A percentile compares a stretch with the other conserved stretches of the same genome.
Conservation (phyloP, 805 yeast genomes). For the Komagataella populi region DNA sequence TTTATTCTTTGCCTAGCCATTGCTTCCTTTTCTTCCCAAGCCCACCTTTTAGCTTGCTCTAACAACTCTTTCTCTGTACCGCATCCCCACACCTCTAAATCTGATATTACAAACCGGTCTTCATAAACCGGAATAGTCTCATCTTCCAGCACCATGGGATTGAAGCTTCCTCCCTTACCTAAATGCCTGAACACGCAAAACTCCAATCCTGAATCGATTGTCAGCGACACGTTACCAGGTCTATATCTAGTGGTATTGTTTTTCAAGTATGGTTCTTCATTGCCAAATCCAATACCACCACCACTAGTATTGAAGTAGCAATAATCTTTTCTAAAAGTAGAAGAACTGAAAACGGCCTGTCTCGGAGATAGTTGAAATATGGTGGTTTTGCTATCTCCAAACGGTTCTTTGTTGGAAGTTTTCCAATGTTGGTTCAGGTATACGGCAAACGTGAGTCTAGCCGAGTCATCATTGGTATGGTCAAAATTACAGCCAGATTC, state of each 20-base stretch:
- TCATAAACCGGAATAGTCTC: conserved; percentile 35
- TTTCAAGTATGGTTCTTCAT: conserved; percentile 46
- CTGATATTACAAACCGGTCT: conserved; percentile 55
- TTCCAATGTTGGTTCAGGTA: conserved; percentile 67
- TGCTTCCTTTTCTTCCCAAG: conserved; percentile 86
- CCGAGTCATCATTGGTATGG: conserved; percentile 16
- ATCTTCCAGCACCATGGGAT: conserved; percentile 11
- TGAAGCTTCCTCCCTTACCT: conserved; percentile 38
- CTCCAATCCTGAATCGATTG: conserved; percentile 68
- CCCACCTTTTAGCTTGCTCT: conserved; percentile 70
- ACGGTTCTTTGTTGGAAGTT: conserved; percentile 51
- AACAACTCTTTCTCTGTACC: conserved; percentile 69
- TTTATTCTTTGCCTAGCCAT: conserved; percentile 64
- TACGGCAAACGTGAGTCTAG: conserved; percentile 47
- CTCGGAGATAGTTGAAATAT: conserved; percentile 59
- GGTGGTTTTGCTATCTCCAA: conserved; percentile 48
- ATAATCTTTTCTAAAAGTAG: conserved; percentile 20
- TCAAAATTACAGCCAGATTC: neutral
- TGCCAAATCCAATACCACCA: conserved; percentile 78
- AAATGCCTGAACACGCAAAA: conserved; percentile 67
- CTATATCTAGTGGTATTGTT: conserved; percentile 25
- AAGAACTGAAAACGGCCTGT: conserved; percentile 36
- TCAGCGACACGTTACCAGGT: conserved; percentile 72
- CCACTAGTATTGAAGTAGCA: conserved; percentile 63
- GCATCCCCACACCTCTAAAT: conserved; percentile 85